A percentile compares a stretch with the other conserved stretches of the same genome.
Conservation (phyloP, 768 basidiomycete genomes). For the Chalciporus pseudorubinellus region DNA sequence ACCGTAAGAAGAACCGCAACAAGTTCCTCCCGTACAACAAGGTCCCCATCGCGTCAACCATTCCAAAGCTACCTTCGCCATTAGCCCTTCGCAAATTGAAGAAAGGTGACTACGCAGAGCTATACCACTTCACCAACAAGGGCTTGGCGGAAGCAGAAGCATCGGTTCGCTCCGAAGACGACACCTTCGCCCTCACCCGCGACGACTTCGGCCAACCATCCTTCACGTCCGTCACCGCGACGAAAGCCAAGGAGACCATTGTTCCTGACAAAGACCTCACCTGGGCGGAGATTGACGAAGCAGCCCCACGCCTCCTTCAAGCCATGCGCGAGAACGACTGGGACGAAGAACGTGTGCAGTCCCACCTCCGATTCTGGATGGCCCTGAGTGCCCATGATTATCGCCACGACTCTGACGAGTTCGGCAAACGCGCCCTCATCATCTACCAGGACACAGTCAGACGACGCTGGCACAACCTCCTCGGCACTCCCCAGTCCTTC, state of each 20-base stretch:
- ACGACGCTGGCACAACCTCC: neutral
- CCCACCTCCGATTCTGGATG: neutral
- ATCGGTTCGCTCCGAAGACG: neutral
- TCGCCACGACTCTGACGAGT: neutral
- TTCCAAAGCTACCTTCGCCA: neutral
- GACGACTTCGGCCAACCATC: neutral
- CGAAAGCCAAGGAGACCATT: neutral
- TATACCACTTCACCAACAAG: neutral
- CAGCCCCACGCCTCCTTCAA: neutral
- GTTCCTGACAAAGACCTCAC: neutral
- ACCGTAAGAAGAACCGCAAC: neutral
- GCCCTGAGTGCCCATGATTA: neutral
- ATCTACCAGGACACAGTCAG: neutral
- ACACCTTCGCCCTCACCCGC: neutral
- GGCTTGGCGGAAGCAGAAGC: neutral
- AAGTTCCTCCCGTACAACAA: neutral
- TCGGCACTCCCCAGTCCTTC: neutral
- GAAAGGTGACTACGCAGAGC: neutral
- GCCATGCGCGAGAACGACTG: neutral
- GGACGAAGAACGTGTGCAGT: neutral
- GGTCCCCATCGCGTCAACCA: neutral
- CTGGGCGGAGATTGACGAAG: neutral
- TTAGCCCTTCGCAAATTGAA: neutral
- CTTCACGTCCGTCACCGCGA: neutral
- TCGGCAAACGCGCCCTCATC: neutral